Percentiles rank a stretch among this genome's conserved stretches.
These are phyloP conservation scores for Discostella pseudostelligera DNA, from an alignment of 108 stramenopile genomes.

Conservation along the genomic window DNA sequence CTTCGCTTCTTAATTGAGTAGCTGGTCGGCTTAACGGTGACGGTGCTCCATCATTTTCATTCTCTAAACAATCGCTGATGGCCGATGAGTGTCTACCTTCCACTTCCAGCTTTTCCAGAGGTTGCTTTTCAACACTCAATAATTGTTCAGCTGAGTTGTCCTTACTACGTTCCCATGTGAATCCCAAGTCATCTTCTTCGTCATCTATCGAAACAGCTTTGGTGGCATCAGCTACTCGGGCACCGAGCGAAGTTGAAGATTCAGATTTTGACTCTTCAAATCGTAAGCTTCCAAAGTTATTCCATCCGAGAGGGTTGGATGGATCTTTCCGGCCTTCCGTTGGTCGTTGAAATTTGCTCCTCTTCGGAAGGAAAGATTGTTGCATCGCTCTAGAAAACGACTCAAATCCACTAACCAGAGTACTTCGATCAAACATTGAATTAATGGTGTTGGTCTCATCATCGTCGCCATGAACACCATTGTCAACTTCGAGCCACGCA, in stretches of 20 bases:
- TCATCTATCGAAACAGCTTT: constrained; percentile 12
- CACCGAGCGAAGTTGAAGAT: constrained; percentile 1
- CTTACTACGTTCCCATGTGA: constrained; percentile 45
- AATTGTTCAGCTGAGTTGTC: constrained; percentile 11
- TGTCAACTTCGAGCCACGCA: constrained; percentile 91
- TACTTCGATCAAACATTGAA: constrained; percentile 21
- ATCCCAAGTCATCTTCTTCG: constrained; percentile 39
- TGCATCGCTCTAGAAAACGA: constrained; percentile 23
- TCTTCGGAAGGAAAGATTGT: constrained; percentile 13
- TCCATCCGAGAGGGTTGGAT: constrained; percentile 55
- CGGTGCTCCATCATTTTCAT: constrained; percentile 9
- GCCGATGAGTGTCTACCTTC: constrained; percentile 22
- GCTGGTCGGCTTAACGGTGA: neutral
- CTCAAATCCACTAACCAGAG: constrained; percentile 36
- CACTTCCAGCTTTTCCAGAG: constrained; percentile 12
- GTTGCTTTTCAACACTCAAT: constrained; percentile 12
- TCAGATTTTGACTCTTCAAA: constrained; percentile 35
- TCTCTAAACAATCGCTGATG: constrained; percentile 20
- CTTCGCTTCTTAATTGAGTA: constrained; percentile 2
- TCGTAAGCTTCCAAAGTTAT: constrained; percentile 45
- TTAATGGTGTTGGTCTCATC: constrained; percentile 28
- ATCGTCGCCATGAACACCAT: constrained; percentile 22
- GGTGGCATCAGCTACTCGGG: neutral
- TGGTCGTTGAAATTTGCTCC: constrained; percentile 14
- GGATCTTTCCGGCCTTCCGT: constrained; percentile 15